A percentile compares a stretch with the other conserved stretches of the same genome.
phyloP scores from a whole-genome alignment of 495 filamentous ascomycete genomes.

The Penicillium fimorum region DNA sequence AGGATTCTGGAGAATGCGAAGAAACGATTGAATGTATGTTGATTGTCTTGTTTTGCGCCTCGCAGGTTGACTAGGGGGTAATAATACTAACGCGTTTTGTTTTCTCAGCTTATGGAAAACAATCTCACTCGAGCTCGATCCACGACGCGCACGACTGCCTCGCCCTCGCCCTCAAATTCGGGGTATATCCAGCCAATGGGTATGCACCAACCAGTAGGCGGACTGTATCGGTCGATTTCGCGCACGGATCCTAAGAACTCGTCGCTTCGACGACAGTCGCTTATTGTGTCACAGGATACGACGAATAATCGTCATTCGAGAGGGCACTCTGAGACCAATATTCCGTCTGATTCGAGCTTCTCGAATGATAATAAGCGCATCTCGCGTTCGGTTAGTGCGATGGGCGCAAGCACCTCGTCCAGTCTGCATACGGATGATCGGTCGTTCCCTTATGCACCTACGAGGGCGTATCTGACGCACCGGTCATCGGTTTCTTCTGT shows the following conservation, averaged over 20 bases:
- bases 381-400: slow-evolving; percentile 44
- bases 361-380: slow-evolving; percentile 27
- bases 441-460: slow-evolving; percentile 42
- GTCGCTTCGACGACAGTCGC: slow-evolving; percentile 39
- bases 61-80: background rate
- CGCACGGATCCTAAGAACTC: slow-evolving; percentile 40
- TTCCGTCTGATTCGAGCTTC: slow-evolving; percentile 42
- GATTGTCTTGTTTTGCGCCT: background rate
- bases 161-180: slow-evolving; percentile 36
- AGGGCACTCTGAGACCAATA: slow-evolving; percentile 56
- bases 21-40: slow-evolving; percentile 75
- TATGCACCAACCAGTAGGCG: slow-evolving; percentile 34
- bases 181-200: slow-evolving; percentile 26
- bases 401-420: slow-evolving; percentile 40
- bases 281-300: slow-evolving; percentile 35
- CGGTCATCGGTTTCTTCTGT: slow-evolving; percentile 38
- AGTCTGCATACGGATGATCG: slow-evolving; percentile 39
- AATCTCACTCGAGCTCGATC: slow-evolving; percentile 79
- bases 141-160: slow-evolving; percentile 61
- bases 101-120: slow-evolving; percentile 81
- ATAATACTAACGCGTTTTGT: slow-evolving; percentile 16
- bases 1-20: slow-evolving; percentile 90
- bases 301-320: slow-evolving; percentile 51
- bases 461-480: slow-evolving; percentile 41
- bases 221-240: slow-evolving; percentile 45